Conservation (phyloP, 306 rosid species). For the Cicer yamashitae region DNA sequence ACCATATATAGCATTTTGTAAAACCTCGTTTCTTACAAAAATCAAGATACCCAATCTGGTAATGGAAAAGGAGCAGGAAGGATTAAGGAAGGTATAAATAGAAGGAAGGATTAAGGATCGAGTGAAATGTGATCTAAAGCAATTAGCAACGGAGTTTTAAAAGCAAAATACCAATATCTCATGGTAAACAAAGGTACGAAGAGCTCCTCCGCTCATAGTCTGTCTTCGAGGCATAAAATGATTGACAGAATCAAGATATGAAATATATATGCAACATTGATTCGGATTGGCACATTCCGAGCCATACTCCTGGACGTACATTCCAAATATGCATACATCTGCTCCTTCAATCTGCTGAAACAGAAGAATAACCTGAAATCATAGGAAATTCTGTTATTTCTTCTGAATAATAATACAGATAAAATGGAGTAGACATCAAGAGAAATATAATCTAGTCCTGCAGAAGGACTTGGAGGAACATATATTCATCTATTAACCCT, state of each 20-base stretch:
- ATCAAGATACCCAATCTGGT: slow-evolving; percentile 75
- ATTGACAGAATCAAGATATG: slow-evolving; percentile 75
- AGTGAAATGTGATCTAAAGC: background rate
- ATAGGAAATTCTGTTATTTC: background rate
- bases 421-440: background rate
- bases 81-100: background rate
- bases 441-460: background rate
- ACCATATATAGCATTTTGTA: slow-evolving; percentile 63
- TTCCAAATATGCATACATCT: slow-evolving; percentile 67
- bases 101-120: slow-evolving; percentile 16
- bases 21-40: slow-evolving; percentile 74
- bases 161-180: slow-evolving; percentile 62
- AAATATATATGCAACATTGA: slow-evolving; percentile 59
- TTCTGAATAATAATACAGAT: slow-evolving; percentile 38
- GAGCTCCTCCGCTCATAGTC: slow-evolving; percentile 57
- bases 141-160: background rate
- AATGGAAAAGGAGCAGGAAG: background rate
- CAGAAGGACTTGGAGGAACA: slow-evolving; percentile 16
- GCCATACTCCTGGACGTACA: slow-evolving; percentile 76
- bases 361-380: slow-evolving; percentile 67
- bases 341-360: slow-evolving; percentile 79
- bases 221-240: slow-evolving; percentile 63
- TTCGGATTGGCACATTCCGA: slow-evolving; percentile 67
- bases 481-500: background rate
- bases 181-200: slow-evolving; percentile 76